Conservation (phyloP, 306 rosid genomes). For the Gynostemma pentaphyllum region DNA sequence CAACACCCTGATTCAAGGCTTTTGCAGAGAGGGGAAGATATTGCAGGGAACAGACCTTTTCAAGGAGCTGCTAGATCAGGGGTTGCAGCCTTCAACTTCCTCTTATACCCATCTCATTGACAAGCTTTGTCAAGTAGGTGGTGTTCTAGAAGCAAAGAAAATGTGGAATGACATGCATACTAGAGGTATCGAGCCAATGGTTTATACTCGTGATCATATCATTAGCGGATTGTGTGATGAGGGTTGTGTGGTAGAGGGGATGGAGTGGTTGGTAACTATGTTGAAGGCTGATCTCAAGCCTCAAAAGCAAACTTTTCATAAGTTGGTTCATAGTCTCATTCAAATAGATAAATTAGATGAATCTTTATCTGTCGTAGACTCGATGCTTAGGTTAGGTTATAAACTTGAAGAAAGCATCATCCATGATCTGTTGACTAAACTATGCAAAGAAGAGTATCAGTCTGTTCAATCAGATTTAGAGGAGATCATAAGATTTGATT, state of each 20-base stretch:
- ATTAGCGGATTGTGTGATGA: constrained; percentile 34
- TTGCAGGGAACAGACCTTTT: constrained; percentile 29
- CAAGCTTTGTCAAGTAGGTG: constrained; percentile 35
- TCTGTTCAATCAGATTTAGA: constrained; percentile 22
- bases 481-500: constrained; percentile 30
- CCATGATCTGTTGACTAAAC: constrained; percentile 28
- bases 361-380: constrained; percentile 43
- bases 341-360: constrained; percentile 42
- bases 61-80: constrained; percentile 26
- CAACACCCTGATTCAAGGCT: constrained; percentile 43
- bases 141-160: constrained; percentile 28
- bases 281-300: constrained; percentile 37
- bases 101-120: constrained; percentile 31
- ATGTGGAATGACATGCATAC: constrained; percentile 44
- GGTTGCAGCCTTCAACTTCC: constrained; percentile 37
- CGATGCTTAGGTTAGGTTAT: constrained; percentile 52
- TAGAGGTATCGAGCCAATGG: constrained; percentile 32
- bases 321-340: constrained; percentile 29
- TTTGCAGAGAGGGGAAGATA: constrained; percentile 34
- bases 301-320: constrained; percentile 31
- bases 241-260: constrained; percentile 35
- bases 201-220: constrained; percentile 24
- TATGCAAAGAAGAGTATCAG: constrained; percentile 20
- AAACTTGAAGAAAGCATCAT: constrained; percentile 17
- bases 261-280: constrained; percentile 46